phyloP scores from a whole-genome alignment of 1,139 yeast species.

The Yamadazyma songkhlaensis region DNA sequence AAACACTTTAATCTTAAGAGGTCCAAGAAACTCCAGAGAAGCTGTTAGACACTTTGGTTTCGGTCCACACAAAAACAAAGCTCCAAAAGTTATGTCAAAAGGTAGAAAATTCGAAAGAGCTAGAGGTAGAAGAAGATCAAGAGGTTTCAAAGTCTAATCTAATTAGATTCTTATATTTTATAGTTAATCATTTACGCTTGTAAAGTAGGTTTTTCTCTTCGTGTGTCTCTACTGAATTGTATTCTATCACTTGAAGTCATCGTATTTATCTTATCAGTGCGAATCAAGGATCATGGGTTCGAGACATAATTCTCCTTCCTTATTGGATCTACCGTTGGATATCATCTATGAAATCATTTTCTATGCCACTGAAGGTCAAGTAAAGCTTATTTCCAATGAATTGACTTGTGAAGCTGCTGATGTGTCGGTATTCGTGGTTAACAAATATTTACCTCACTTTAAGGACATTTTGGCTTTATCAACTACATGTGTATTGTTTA shows the following conservation, averaged over 20 bases:
- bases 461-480: constrained; percentile 19
- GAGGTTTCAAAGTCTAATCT: constrained; percentile 99
- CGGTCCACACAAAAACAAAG: constrained; percentile 99
- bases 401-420: constrained; percentile 2
- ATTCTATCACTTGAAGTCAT: too few species aligned
- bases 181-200: constrained; percentile 7
- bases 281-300: neutral
- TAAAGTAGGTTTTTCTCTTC: constrained; percentile 3
- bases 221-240: too few species aligned
- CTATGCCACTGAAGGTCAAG: constrained; percentile 13
- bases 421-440: constrained; percentile 10
- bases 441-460: constrained; percentile 14
- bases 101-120: constrained; percentile 99
- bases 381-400: neutral
- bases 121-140: constrained; percentile 99
- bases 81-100: constrained; percentile 95
- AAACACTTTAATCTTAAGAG: constrained; percentile 97
- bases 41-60: constrained; percentile 99
- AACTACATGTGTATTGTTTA: constrained; percentile 23
- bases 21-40: constrained; percentile 98
- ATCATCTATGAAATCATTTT: constrained; percentile 17
- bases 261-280: neutral
- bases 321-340: constrained; percentile 15
- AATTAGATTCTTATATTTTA: constrained; percentile 8
- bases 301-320: neutral